Percentiles rank a stretch among this genome's conserved stretches.
Evolutionary conservation across 2,329 filamentous ascomycete genomes (phyloP).

Genomic region (Fusarium sp.): DNA sequence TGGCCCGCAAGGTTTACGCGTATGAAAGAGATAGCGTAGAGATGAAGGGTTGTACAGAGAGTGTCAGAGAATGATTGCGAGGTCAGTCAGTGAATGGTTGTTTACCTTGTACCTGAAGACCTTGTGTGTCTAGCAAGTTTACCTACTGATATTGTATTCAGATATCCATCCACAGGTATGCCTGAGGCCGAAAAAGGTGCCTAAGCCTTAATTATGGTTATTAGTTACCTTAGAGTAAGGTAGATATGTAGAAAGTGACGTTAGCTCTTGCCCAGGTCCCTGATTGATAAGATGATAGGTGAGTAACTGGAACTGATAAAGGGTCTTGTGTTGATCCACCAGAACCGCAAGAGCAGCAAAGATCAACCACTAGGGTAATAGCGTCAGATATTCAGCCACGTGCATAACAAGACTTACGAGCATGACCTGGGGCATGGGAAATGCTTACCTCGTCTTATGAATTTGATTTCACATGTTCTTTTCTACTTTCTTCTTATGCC

Average conservation of each 20-base stretch:
- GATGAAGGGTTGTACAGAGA: background rate
- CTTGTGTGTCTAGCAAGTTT: too few species aligned
- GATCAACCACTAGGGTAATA: conserved; percentile 12
- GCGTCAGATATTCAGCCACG: background rate
- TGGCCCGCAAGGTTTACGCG: background rate
- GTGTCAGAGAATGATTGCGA: background rate
- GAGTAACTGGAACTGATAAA: conserved; percentile 4
- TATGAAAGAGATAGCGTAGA: background rate
- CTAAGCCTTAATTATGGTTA: too few species aligned
- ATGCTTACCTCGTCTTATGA: too few species aligned
- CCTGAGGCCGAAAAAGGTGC: too few species aligned
- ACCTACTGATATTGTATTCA: too few species aligned
- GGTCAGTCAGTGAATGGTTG: background rate
- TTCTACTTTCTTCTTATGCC: background rate
- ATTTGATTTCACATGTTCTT: too few species aligned
- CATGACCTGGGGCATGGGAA: too few species aligned
- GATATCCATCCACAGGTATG: too few species aligned
- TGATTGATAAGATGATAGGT: conserved; percentile 30
- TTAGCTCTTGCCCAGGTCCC: background rate
- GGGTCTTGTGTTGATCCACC: conserved; percentile 1
- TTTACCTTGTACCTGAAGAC: background rate
- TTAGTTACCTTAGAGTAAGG: too few species aligned
- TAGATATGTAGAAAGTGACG: too few species aligned
- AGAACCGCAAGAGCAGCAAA: conserved; percentile 11
- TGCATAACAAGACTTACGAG: conserved; percentile 9